Percentiles rank a stretch among this genome's conserved stretches.
Evolutionary conservation across 2,329 filamentous ascomycete genomes (phyloP).

Genomic region (Eutypella sp.): DNA sequence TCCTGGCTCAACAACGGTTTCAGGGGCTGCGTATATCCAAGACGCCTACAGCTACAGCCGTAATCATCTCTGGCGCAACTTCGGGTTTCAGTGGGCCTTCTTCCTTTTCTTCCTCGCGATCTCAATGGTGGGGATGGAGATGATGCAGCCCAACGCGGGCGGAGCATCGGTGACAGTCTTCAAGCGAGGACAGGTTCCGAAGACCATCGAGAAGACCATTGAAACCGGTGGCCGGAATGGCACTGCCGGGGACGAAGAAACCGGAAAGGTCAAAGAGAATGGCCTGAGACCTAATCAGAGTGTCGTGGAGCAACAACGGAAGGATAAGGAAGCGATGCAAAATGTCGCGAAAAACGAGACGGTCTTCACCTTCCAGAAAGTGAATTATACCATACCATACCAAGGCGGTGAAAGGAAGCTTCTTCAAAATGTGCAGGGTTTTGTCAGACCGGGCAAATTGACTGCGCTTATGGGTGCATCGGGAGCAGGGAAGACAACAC

Average conservation of each 20-base stretch:
- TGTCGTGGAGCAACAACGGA: constrained; percentile 10
- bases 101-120: constrained; percentile 43
- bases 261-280: constrained; percentile 41
- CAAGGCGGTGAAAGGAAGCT: constrained; percentile 65
- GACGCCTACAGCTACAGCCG: constrained; percentile 50
- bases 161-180: constrained; percentile 56
- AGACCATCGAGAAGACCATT: constrained; percentile 51
- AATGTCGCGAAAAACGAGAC: constrained; percentile 58
- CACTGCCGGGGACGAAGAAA: constrained; percentile 47
- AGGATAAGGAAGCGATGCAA: constrained; percentile 30
- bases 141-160: constrained; percentile 54
- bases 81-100: constrained; percentile 47
- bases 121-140: constrained; percentile 35
- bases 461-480: constrained; percentile 70
- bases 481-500: constrained; percentile 27
- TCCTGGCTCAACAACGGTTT: constrained; percentile 47
- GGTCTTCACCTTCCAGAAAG: constrained; percentile 48
- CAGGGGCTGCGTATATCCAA: constrained; percentile 51
- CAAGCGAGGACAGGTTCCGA: constrained; percentile 60
- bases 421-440: constrained; percentile 74
- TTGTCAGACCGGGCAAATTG: constrained; percentile 74
- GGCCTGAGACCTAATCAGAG: constrained; percentile 12
- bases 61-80: constrained; percentile 57
- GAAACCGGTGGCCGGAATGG: constrained; percentile 40
- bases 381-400: constrained; percentile 45